phyloP scores from a whole-genome alignment of 2,329 filamentous ascomycete genomes.

The Septoria petroselini region DNA sequence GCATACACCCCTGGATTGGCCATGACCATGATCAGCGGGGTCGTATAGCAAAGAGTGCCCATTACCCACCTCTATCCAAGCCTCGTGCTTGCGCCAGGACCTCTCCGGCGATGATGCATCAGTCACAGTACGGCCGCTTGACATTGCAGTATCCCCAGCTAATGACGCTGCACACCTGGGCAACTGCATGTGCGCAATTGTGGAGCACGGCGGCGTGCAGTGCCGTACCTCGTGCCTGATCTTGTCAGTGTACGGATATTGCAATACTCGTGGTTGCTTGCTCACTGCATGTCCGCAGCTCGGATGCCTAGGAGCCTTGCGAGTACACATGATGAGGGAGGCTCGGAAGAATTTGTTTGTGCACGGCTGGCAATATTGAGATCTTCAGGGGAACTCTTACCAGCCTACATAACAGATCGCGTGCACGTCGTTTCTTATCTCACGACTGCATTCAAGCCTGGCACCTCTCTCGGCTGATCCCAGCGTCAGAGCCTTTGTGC shows the following conservation, averaged over 20 bases:
- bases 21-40: no score
- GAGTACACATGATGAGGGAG: background rate
- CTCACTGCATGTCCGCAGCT: background rate
- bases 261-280: no score
- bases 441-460: background rate
- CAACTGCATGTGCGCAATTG: conserved; percentile 19
- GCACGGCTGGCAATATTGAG: no score
- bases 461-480: no score
- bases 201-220: conserved; percentile 14
- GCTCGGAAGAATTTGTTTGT: background rate
- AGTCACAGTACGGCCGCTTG: conserved; percentile 27
- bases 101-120: conserved; percentile 31
- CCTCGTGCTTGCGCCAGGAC: conserved; percentile 26
- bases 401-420: background rate
- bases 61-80: conserved; percentile 16
- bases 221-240: conserved; percentile 29
- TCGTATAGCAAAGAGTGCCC: no score
- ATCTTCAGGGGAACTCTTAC: background rate
- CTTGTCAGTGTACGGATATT: background rate
- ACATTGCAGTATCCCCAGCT: conserved; percentile 26
- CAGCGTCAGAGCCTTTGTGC: no score
- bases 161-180: conserved; percentile 11
- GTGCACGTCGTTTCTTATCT: background rate
- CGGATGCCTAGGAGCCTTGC: background rate
- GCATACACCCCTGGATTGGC: conserved; percentile 25